phyloP scores from a whole-genome alignment of 2,329 filamentous ascomycete genomes.

The Gremmenia infestans region DNA sequence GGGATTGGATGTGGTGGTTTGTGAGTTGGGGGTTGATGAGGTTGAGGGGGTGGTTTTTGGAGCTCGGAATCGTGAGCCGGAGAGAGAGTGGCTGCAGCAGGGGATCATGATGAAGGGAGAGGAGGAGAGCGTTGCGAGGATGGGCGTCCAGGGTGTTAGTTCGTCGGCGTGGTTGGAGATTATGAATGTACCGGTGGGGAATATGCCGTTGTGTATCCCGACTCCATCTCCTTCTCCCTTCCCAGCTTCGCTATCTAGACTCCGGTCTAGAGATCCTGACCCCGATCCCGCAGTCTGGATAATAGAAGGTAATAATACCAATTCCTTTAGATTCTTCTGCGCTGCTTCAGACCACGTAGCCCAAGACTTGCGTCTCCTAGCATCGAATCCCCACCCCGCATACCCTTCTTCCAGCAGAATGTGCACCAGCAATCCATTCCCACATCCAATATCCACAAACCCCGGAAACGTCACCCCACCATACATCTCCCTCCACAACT shows the following conservation, averaged over 20 bases:
- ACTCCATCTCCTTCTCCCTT: slow-evolving; percentile 34
- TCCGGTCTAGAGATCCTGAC: not conserved
- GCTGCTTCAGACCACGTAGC: slow-evolving; percentile 54
- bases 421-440: slow-evolving; percentile 85
- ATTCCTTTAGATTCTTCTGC: slow-evolving; percentile 48
- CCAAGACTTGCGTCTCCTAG: slow-evolving; percentile 82
- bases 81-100: slow-evolving; percentile 87
- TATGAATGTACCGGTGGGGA: slow-evolving; percentile 75
- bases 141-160: slow-evolving; percentile 90
- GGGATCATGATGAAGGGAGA: slow-evolving; percentile 90
- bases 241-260: not conserved
- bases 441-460: slow-evolving; percentile 94
- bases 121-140: slow-evolving; percentile 70
- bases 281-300: slow-evolving; percentile 9
- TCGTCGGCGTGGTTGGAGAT: slow-evolving; percentile 97
- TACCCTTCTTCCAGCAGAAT: slow-evolving; percentile 79
- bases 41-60: slow-evolving; percentile 34
- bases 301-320: slow-evolving; percentile 52
- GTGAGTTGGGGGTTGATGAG: slow-evolving; percentile 38
- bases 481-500: slow-evolving; percentile 88
- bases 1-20: too few species aligned
- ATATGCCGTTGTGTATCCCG: slow-evolving; percentile 56
- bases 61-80: slow-evolving; percentile 69
- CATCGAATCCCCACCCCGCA: slow-evolving; percentile 85
- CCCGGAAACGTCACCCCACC: slow-evolving; percentile 59